phyloP scores from a whole-genome alignment of 2,329 filamentous ascomycete species.

The Aureobasidium pullulans region DNA sequence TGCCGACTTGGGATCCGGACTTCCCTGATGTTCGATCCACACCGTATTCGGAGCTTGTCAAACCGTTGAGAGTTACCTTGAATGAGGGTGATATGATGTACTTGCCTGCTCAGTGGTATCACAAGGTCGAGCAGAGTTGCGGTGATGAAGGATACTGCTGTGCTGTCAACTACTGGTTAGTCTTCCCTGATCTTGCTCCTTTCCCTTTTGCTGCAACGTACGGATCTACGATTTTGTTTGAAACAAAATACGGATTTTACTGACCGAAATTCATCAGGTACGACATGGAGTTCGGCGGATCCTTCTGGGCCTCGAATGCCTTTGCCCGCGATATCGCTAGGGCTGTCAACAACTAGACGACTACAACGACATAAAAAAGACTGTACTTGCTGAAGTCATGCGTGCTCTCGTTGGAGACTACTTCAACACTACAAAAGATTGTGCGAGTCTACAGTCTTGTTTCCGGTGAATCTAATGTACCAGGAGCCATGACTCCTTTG shows the following conservation, averaged over 20 bases:
- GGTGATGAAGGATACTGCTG: conserved; percentile 63
- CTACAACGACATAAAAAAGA: too few species aligned
- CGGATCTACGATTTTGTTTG: too few species aligned
- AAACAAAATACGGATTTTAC: too few species aligned
- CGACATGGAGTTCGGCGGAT: conserved; percentile 68
- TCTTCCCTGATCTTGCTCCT: neutral
- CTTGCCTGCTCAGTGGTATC: conserved; percentile 75
- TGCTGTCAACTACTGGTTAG: conserved; percentile 73
- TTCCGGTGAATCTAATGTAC: too few species aligned
- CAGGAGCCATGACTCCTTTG: too few species aligned
- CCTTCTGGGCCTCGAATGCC: conserved; percentile 54
- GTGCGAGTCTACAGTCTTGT: too few species aligned
- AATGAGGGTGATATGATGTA: conserved; percentile 74
- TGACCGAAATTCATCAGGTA: conserved; percentile 47
- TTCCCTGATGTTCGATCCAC: conserved; percentile 44
- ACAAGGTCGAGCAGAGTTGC: conserved; percentile 70
- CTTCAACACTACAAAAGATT: too few species aligned
- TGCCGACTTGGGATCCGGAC: conserved; percentile 71
- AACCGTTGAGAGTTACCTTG: conserved; percentile 60
- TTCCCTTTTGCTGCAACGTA: neutral
- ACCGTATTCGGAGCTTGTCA: conserved; percentile 51
- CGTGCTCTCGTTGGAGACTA: too few species aligned
- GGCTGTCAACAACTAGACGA: neutral
- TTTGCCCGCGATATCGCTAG: conserved; percentile 36
- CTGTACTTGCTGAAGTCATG: too few species aligned